Percentiles rank a stretch among this genome's conserved stretches.
Evolutionary conservation across 306 rosid species (phyloP).

Genomic region (Acacia acuminata): DNA sequence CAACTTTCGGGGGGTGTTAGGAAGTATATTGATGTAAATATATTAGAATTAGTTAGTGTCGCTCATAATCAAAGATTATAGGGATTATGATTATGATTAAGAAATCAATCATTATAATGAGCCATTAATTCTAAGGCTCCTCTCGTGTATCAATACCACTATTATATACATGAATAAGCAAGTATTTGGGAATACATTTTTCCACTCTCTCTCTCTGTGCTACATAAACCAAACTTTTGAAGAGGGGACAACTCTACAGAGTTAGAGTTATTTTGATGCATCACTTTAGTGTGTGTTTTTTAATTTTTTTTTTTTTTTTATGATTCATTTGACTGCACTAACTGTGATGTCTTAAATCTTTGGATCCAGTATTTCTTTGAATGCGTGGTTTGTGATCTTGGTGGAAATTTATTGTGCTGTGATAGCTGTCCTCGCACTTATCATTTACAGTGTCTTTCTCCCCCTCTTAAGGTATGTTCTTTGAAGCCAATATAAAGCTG

Average conservation of each 20-base stretch:
- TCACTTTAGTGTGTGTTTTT: not conserved
- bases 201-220: no score
- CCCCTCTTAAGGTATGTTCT: slow-evolving; percentile 92
- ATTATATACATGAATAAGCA: no score
- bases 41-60: no score
- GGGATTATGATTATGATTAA: no score
- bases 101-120: no score
- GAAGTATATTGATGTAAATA: no score
- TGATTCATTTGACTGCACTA: slow-evolving; percentile 27
- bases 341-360: slow-evolving; percentile 30
- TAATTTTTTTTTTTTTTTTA: not conserved
- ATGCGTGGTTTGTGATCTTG: slow-evolving; percentile 93
- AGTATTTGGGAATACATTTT: no score
- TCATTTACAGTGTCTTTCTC: slow-evolving; percentile 91
- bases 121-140: no score
- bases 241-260: slow-evolving; percentile 2
- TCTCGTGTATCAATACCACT: no score
- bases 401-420: slow-evolving; percentile 97
- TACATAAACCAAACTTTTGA: not conserved
- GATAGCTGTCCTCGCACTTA: slow-evolving; percentile 97
- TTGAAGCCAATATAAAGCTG: slow-evolving; percentile 27
- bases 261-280: slow-evolving; percentile 1
- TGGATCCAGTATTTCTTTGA: slow-evolving; percentile 81
- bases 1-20: no score
- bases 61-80: no score